Base-by-base conservation (phyloP, 2,329 filamentous ascomycete species). In the Fusarium falciforme region DNA sequence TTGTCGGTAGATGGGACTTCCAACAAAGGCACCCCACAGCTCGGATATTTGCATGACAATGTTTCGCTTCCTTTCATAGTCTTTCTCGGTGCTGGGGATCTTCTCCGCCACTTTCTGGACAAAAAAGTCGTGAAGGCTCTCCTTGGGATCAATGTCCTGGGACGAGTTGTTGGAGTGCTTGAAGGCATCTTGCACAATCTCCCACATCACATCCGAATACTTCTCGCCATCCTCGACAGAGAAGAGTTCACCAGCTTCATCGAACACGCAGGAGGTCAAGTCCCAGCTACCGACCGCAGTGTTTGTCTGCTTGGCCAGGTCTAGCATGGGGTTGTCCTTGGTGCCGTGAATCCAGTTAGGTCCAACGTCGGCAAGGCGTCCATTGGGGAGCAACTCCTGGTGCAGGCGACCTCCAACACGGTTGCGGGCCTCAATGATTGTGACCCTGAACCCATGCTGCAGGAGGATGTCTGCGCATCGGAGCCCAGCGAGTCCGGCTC, bases 281-380 rank as follows among this genome's bases (percentile, higher is more conserved):
- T 91, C 89, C 83, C 85, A 87, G 64, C 79, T 83, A 14, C 85
- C 84, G 2, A 85, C 79, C 0, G 80, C 77, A 0, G 89, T 93
- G 1, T 85, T 83, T 0, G 91, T 93, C 71, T 89, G 84, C 73
- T 87, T 88, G 14, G 91, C 92, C 20, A 94, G 84, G 49, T 92
- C 89, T 42, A 92, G 80, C 17, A 94, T 93, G 0, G 93, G 91
- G 77, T 94, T 95, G 71, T 91, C 86, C 1, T 89, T 84, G 7
- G 91, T 93, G 36, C 93, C 93, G 69, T 95, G 93, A 61, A 95
- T 93, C 93, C 93, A 95, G 76, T 94, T 95, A n/a, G 93, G 91
- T 1, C 93, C 93, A 35, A 89, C 81, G 73, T 91, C 89, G n/a
- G 89, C 85, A 9, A 85, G 73, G 33, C 84, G 82, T 0, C 86